Conservation (phyloP, 2,329 filamentous ascomycete species). For the Talaromyces sp. region DNA sequence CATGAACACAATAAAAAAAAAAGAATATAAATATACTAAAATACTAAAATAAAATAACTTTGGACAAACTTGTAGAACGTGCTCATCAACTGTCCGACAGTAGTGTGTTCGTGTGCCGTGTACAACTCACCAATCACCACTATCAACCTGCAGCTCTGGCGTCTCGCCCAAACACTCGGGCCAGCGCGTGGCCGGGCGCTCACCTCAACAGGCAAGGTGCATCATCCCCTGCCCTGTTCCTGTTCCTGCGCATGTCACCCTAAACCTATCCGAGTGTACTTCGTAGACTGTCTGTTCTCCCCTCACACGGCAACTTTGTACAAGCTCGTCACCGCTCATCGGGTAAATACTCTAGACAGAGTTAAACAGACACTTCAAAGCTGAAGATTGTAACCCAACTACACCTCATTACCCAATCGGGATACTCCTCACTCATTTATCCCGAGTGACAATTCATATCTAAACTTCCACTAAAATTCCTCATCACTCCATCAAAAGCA, state of each 20-base stretch:
- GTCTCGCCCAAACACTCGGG: slow-evolving; percentile 15
- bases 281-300: neutral
- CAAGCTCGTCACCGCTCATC: too few species aligned
- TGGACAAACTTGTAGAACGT: too few species aligned
- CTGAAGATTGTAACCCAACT: neutral
- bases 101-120: neutral
- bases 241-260: slow-evolving; percentile 10
- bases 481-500: neutral
- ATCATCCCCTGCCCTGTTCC: slow-evolving; percentile 1
- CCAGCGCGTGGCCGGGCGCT: slow-evolving; percentile 17
- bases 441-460: neutral
- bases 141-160: slow-evolving; percentile 2
- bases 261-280: slow-evolving; percentile 7
- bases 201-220: slow-evolving; percentile 17
- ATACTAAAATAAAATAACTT: too few species aligned
- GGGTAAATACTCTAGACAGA: too few species aligned
- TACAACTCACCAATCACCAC: slow-evolving; percentile 11
- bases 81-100: slow-evolving; percentile 2
- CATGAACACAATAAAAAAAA: too few species aligned
- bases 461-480: neutral
- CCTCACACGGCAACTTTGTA: neutral
- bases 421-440: neutral
- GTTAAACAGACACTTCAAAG: too few species aligned
- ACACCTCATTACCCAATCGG: neutral
- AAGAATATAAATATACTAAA: too few species aligned